Percentiles rank a stretch among this genome's conserved stretches.
Conservation (phyloP, 2,329 filamentous ascomycete genomes). For the Chaetomium strumarium region DNA sequence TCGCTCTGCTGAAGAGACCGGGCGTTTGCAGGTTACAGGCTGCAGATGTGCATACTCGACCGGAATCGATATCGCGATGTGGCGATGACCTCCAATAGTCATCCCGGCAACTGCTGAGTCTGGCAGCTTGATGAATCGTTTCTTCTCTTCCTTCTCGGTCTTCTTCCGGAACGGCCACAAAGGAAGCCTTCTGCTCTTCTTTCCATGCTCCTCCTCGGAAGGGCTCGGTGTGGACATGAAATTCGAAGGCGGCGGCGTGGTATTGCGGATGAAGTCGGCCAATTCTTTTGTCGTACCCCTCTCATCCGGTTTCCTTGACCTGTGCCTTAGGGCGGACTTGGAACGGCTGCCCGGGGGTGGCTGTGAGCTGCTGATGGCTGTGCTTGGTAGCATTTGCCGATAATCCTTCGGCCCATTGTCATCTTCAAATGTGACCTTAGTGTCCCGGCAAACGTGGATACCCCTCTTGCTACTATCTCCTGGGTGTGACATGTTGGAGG, state of each 20-base stretch:
- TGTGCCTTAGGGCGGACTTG: constrained; percentile 16
- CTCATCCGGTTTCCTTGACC: constrained; percentile 22
- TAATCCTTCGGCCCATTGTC: not conserved
- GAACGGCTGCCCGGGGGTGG: constrained; percentile 2
- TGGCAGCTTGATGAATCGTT: constrained; percentile 38
- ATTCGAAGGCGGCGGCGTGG: constrained; percentile 44
- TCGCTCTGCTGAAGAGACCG: constrained; percentile 1
- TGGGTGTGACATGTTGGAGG: not conserved
- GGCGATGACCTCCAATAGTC: constrained; percentile 47
- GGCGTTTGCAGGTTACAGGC: constrained; percentile 6
- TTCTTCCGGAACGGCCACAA: constrained; percentile 38
- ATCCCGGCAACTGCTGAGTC: constrained; percentile 51
- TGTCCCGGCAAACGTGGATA: constrained; percentile 15
- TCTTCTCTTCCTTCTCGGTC: constrained; percentile 15
- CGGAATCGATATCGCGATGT: constrained; percentile 58
- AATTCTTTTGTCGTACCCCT: constrained; percentile 29
- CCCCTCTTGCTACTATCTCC: not conserved
- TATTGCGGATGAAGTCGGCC: constrained; percentile 45
- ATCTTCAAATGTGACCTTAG: constrained; percentile 13
- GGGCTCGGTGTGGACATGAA: constrained; percentile 42
- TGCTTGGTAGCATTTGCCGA: not conserved
- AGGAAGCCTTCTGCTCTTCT: constrained; percentile 26
- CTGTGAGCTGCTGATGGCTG: constrained; percentile 1
- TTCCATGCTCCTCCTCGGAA: constrained; percentile 22
- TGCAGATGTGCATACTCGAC: constrained; percentile 43